Base-by-base conservation (phyloP, 208 protist genomes). In the Wallacemonas sp. region DNA sequence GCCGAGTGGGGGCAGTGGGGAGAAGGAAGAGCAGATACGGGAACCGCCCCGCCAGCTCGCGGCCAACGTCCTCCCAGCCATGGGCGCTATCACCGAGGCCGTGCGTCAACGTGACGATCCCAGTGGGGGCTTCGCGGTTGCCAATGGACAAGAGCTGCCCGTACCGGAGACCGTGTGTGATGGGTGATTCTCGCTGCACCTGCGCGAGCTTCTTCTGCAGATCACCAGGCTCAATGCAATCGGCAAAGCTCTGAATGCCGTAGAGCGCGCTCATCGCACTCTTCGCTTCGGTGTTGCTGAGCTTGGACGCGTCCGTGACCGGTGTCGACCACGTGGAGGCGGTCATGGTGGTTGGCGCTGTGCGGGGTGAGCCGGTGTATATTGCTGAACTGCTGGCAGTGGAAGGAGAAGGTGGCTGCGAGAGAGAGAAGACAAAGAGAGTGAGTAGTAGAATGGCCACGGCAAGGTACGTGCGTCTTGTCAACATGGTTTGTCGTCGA, bases 11-110 rank as follows among this genome's bases (percentile, higher is more conserved):
- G 19, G 94, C 93, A 30, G 81, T 96, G 42, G 96, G 94, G 9
- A 97, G 80, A 1, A 98, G 76, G 45, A 98, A 97, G 41, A 96
- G 83, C 1, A 98, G 61, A 46, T 97, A 76, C 12, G 90, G 90
- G 10, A 96, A 60, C 38, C 75, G 78, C 0, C 68, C 53, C 19
- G 81, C 70, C 9, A 95, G 74, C 38, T 91, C 80, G 19, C 62
- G 1, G 13, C 78, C 89, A 34, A 92, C 77, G 67, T 84, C 77
- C 58, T 91, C 77, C 94, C 96, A 98, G 53, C 94, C 96, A 22
- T 79, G 27, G 4, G 84, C 91, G 36, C 68, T 86, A 76, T 98
- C 94, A 30, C 92, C 93, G 17, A 98, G 71, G 4, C 94, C 94
- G 81, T 98, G 96, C 17, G 73, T 66, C 48, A 98, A 79, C 8